Base-by-base conservation (phyloP, 495 filamentous ascomycete genomes). In the Hypoxylon fuscum region DNA sequence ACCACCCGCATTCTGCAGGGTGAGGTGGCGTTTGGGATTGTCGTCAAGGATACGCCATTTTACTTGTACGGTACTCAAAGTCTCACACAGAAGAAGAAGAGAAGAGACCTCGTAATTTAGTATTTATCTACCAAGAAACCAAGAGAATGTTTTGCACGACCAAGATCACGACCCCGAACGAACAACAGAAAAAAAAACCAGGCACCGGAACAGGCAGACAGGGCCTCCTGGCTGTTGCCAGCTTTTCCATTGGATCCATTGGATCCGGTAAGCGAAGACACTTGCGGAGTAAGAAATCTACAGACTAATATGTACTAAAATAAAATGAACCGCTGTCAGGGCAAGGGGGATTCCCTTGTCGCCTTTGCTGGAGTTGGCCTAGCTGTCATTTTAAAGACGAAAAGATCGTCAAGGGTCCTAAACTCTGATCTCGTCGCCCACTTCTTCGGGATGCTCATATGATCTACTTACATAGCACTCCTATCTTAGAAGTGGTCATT, bases 21-120 rank as follows among this genome's bases (percentile, higher is more conserved):
- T 66, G 63, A 66, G 58, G 63, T 66, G 63, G 63, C 63, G 63
- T 49, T 55, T 23, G 47, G n/a, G 29, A 56, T 61, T 64, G 53
- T 41, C 60, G 27, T 59, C 61, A 37, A 59, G 49, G 61, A 59
- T 50, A 23, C n/a, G 29, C 1, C 40, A 9, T 21, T 44, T n/a
- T n/a, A n/a, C n/a, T n/a, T n/a, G n/a, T n/a, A n/a, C n/a, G n/a
- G 17, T 23, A 22, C 11, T n/a, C 20, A 27, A 14, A 37, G 11
- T 37, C 34, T 37, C 34, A 14, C 34, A 37, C 34, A 29, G n/a
- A n/a, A 29, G 34, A 2, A 37, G 3, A 37, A 14, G 40, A 12
- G 12, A 11, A 46, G n/a, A 2, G 22, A 31, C 8, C 25, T 27
- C 21, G 14, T 15, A 46, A 2, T 14, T 18, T 21, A 15, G 9